Evolutionary conservation across 441 rosid genomes (phyloP).

Genomic region (Kokia cookei): DNA sequence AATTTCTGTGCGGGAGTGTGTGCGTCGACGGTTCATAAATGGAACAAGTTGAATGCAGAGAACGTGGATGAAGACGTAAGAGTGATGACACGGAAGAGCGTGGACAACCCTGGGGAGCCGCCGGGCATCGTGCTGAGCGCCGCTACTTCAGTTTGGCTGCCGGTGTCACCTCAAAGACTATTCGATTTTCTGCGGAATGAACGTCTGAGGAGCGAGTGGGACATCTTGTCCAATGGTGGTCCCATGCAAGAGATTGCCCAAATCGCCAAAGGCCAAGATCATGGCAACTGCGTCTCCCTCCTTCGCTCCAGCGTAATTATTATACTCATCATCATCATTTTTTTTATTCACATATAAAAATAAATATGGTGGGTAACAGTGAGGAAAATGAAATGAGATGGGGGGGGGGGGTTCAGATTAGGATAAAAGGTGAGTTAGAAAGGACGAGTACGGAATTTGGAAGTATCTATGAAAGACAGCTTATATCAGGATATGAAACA

Average conservation of each 20-base stretch:
- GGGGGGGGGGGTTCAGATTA: too few relatives aligned
- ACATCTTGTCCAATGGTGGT: conserved; percentile 79
- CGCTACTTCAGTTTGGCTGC: conserved; percentile 90
- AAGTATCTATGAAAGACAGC: conserved; percentile 23
- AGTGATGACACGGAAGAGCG: conserved; percentile 78
- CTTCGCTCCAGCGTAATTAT: conserved; percentile 53
- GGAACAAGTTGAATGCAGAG: conserved; percentile 75
- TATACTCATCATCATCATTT: too few relatives aligned
- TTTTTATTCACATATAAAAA: too few relatives aligned
- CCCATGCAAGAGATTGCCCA: conserved; percentile 95
- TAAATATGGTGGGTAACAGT: too few relatives aligned
- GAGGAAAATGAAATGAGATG: too few relatives aligned
- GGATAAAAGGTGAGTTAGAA: background rate
- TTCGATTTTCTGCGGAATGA: conserved; percentile 83
- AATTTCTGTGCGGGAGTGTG: conserved; percentile 87
- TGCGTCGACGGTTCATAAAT: conserved; percentile 65
- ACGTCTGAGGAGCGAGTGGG: conserved; percentile 89
- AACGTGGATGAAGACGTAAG: conserved; percentile 76
- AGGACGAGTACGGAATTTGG: conserved; percentile 45
- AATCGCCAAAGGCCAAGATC: conserved; percentile 85
- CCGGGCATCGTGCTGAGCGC: conserved; percentile 86
- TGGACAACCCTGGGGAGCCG: conserved; percentile 82
- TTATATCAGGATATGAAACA: too few relatives aligned
- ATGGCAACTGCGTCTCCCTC: conserved; percentile 85
- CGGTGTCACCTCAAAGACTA: conserved; percentile 61